Percentiles rank a stretch among this genome's conserved stretches.
These are phyloP conservation scores for Mycena polygramma DNA, from an alignment of 768 basidiomycete species.

Conservation along the genomic window DNA sequence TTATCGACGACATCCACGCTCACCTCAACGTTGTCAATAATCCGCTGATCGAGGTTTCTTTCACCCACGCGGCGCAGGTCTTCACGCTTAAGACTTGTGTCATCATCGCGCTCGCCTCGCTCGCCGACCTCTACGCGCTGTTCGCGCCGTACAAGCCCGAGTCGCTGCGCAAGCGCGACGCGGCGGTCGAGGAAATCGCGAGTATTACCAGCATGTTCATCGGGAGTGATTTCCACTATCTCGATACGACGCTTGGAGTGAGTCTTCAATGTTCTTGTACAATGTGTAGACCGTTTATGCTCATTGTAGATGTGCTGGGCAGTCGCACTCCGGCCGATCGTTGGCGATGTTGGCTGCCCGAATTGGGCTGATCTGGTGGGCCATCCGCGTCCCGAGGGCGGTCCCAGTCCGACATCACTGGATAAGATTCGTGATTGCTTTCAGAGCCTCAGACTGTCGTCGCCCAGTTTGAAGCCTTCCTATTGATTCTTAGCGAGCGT, in stretches of 20 bases:
- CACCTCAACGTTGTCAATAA: constrained; percentile 20
- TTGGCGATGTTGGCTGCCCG: too few species aligned
- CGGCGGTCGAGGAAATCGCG: constrained; percentile 6
- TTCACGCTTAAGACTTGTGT: constrained; percentile 12
- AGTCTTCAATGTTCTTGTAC: not conserved
- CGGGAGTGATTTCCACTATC: not conserved
- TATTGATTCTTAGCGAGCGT: too few species aligned
- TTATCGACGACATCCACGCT: constrained; percentile 15
- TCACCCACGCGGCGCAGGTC: constrained; percentile 8
- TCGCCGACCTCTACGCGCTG: constrained; percentile 13
- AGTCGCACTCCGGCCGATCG: too few species aligned
- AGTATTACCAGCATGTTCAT: constrained; percentile 5
- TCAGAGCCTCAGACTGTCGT: too few species aligned
- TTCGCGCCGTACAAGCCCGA: constrained; percentile 21
- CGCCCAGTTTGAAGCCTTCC: too few species aligned
- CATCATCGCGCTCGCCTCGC: constrained; percentile 14
- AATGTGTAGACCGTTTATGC: too few species aligned
- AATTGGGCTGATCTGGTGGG: too few species aligned
- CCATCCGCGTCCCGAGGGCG: too few species aligned
- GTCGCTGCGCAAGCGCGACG: not conserved
- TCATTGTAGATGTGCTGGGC: too few species aligned
- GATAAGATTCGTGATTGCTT: too few species aligned
- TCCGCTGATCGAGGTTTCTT: constrained; percentile 5
- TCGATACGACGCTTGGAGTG: constrained; percentile 2
- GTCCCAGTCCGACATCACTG: too few species aligned